These are phyloP conservation scores for Xylariaceae sp. DNA, from an alignment of 2,329 filamentous ascomycete species.

Conservation along the genomic window DNA sequence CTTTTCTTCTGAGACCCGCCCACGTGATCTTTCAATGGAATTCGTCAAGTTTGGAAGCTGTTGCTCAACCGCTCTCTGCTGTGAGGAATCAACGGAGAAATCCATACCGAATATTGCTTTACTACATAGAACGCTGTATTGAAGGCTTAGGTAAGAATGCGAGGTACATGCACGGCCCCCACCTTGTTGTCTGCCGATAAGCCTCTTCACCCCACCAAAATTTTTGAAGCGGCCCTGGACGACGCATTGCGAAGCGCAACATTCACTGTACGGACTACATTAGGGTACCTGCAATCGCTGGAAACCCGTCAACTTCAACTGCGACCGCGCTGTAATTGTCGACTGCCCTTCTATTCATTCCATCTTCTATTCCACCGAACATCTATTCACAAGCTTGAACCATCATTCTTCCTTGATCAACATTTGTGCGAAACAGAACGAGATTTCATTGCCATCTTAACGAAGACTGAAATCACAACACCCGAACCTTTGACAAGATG, in stretches of 20 bases:
- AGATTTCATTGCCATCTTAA: neutral
- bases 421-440: neutral
- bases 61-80: no score
- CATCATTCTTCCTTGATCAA: neutral
- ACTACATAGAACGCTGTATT: no score
- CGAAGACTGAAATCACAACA: neutral
- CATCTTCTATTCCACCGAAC: neutral
- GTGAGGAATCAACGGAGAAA: no score
- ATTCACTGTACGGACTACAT: neutral
- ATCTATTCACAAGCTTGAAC: neutral
- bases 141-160: no score
- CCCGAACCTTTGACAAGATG: slow-evolving; percentile 48
- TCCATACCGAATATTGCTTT: no score
- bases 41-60: no score
- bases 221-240: slow-evolving; percentile 10
- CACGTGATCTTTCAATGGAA: no score
- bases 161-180: no score
- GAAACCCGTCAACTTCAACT: neutral
- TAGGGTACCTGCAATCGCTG: neutral
- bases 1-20: no score
- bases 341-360: no score
- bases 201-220: slow-evolving; percentile 30
- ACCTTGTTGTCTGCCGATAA: neutral
- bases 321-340: neutral
- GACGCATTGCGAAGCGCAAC: neutral